Evolutionary conservation across 768 basidiomycete genomes (phyloP), one percentile per base, ranked within the genome.

Genomic region (Floccularia luteovirens): DNA sequence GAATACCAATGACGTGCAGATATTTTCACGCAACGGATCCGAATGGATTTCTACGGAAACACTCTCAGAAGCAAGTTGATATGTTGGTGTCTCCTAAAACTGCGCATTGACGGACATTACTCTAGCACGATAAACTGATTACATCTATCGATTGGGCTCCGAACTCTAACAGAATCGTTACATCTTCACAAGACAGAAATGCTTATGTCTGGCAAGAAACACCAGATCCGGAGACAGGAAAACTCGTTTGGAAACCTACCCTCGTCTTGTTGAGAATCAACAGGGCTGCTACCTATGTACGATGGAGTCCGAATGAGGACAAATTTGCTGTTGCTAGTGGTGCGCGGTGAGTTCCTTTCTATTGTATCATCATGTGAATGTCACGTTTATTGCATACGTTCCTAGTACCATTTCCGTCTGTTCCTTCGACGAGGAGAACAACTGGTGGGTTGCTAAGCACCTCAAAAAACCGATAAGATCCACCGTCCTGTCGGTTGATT

Each of bases 61-160:
- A 0, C 74, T 98, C 12, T 69, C 90, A 5, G 93, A 97, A 79
- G 94, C 91, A 41, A 11, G 64, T 55, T 39, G 12, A 31, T 10
- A 23, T 20, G 8, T 13, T 21, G 41, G 20, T 14, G 13, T 43
- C 12, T 19, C 25, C 2, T 43, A 24, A 7, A n/a, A 19, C 7
- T 10, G 7, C n/a, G n/a, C n/a, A 21, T 24, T 35, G 14, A 20
- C 6, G 20, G 14, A 24, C 30, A 34, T 37, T 20, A 38, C 36
- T 40, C 14, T 28, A 98, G 92, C 96, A 99, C 65, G 96, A 99
- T 69, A 98, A 98, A 64, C 66, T 82, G 43, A 86, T 99, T 64
- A 98, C 94, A 2, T 92, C 91, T 41, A 96, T 99, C 59, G 93
- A 97, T 59, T 99, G 96, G 96, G 96, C 93, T 10, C 92, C 93